Percentiles rank a stretch among this genome's conserved stretches.
phyloP scores from a whole-genome alignment of 2,329 filamentous ascomycete genomes.

The Rosellinia necatrix region DNA sequence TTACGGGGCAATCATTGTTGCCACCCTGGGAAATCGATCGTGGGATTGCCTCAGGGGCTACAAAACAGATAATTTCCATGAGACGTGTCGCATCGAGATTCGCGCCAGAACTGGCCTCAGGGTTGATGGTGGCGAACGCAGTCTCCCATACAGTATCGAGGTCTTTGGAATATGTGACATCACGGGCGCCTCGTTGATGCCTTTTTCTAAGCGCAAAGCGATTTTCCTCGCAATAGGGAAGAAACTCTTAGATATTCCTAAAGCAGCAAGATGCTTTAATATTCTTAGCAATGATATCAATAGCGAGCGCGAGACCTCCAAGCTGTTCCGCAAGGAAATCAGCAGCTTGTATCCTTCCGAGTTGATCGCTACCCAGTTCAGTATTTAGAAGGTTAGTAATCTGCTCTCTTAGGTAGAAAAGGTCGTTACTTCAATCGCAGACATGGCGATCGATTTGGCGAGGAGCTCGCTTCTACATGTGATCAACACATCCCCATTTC shows the following conservation, averaged over 20 bases:
- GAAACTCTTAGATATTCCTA: background rate
- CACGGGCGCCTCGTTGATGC: background rate
- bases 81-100: background rate
- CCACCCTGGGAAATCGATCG: background rate
- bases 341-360: background rate
- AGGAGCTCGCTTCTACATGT: constrained; percentile 1
- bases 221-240: constrained; percentile 1
- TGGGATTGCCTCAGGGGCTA: background rate
- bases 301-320: background rate
- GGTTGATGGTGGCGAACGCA: background rate
- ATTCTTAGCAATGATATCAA: background rate
- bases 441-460: background rate
- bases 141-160: constrained; percentile 2
- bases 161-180: constrained; percentile 1
- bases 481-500: background rate
- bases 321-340: background rate
- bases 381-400: background rate
- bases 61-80: background rate
- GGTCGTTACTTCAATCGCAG: background rate
- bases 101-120: background rate
- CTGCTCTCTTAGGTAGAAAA: background rate
- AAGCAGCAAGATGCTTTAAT: background rate
- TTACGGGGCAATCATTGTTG: background rate
- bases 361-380: background rate
- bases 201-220: background rate